Base-by-base conservation (phyloP, 805 yeast genomes). In the Diddensiella transvaalensis region DNA sequence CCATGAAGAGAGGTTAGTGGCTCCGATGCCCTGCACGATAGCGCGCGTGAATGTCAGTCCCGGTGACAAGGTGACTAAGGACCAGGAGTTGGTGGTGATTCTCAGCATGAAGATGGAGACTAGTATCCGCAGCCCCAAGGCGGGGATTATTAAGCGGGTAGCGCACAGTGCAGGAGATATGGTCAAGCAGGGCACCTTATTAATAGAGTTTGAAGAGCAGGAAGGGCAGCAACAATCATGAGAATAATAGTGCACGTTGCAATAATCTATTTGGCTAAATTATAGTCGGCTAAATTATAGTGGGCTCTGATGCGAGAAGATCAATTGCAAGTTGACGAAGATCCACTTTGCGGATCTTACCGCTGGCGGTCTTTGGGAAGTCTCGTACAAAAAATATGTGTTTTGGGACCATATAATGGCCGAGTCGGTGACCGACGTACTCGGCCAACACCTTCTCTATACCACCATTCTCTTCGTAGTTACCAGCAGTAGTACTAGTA, bases 71-170 rank as follows among this genome's bases (percentile, higher is more conserved):
- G 64, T 62, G n/a, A 42, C 46, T 24, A 60, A 62, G 49, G 63
- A 60, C 44, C 62, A 62, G 26, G 59, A 57, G 37, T 50, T 62
- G 40, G 44, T 62, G 6, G 57, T 60, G 24, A 62, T 62, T 30
- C 54, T 59, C 43, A 55, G 61, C 32, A 62, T 62, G 67, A 62
- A 62, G 55, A 62, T 62, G 67, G 67, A 62, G 47, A 62, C 66
- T 22, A 60, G 62, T 11, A 58, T 62, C n/a, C 54, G 66, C 23
- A 51, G 58, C 22, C 65, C 66, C 8, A 44, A 49, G 15, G 62
- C 55, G 29, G 63, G 64, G 3, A 53, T 54, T n/a, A 48, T 62
- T 39, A 58, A 60, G 48, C 51, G 59, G 11, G 51, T 62, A 19
- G 58, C 59, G 2, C 60, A 58, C 38, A 57, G 41, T n/a, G 55